Conservation (phyloP, 2,329 filamentous ascomycete genomes). For the Alternaria longipes region DNA sequence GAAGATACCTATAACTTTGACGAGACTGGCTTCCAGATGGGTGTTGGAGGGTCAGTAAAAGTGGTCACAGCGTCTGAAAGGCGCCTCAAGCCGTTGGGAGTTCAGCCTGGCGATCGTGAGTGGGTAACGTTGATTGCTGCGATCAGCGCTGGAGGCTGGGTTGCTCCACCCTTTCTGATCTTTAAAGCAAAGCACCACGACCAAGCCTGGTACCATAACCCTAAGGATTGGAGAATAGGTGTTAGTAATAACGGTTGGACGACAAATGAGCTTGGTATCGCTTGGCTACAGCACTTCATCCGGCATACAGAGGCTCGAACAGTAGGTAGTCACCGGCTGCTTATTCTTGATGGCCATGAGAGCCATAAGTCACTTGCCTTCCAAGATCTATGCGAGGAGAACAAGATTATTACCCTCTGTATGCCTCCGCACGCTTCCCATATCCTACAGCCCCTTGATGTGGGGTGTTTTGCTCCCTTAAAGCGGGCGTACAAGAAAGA, state of each 20-base stretch:
- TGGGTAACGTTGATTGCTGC: constrained; percentile 36
- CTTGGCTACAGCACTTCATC: constrained; percentile 1
- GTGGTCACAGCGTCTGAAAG: constrained; percentile 23
- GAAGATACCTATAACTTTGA: constrained; percentile 33
- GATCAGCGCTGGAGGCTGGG: constrained; percentile 24
- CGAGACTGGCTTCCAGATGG: constrained; percentile 24
- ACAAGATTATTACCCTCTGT: constrained; percentile 9
- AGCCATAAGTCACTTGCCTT: constrained; percentile 49
- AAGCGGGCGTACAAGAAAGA: constrained; percentile 5
- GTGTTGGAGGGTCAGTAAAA: constrained; percentile 10
- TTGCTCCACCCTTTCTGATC: constrained; percentile 21
- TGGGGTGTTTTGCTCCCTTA: background rate
- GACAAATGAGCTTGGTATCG: background rate
- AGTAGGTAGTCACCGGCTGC: constrained; percentile 22
- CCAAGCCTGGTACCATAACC: constrained; percentile 20
- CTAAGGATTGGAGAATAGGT: constrained; percentile 27
- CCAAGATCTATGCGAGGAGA: constrained; percentile 26
- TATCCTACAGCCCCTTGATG: background rate
- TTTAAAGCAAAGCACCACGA: constrained; percentile 15
- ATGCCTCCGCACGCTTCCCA: background rate
- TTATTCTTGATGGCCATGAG: constrained; percentile 16
- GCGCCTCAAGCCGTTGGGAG: constrained; percentile 17
- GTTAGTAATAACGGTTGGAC: background rate
- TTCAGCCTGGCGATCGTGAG: constrained; percentile 42
- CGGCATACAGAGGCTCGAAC: background rate